These are phyloP conservation scores for Sclerotinia glacialis DNA, from an alignment of 2,329 filamentous ascomycete genomes.

Conservation along the genomic window DNA sequence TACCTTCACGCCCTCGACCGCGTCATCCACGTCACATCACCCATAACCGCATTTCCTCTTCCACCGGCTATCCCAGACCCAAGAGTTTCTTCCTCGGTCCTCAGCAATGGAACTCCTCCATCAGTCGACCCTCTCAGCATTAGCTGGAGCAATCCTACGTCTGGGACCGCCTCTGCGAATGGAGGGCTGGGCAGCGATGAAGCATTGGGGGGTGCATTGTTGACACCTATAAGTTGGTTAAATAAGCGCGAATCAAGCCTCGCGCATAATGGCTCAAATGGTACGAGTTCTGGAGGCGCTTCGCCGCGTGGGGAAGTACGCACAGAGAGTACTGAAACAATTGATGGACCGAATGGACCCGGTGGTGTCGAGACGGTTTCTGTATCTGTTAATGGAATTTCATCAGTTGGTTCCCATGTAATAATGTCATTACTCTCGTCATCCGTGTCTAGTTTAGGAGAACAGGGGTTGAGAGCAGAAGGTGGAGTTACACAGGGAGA, in stretches of 20 bases:
- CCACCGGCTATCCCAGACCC: constrained; percentile 62
- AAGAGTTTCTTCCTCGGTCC: constrained; percentile 49
- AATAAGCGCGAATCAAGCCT: constrained; percentile 41
- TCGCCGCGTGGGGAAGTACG: constrained; percentile 52
- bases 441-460: constrained; percentile 31
- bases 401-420: constrained; percentile 46
- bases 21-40: constrained; percentile 84
- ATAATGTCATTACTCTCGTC: constrained; percentile 34
- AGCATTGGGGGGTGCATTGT: constrained; percentile 79
- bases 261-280: constrained; percentile 18
- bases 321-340: constrained; percentile 75
- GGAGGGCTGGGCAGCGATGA: constrained; percentile 73
- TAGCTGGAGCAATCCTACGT: constrained; percentile 48
- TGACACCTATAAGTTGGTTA: constrained; percentile 95
- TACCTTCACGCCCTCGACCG: constrained; percentile 91
- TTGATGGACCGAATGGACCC: constrained; percentile 75
- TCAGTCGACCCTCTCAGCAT: constrained; percentile 42
- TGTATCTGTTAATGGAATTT: constrained; percentile 68
- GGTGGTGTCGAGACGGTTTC: constrained; percentile 79
- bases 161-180: constrained; percentile 36
- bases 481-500: constrained; percentile 76
- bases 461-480: constrained; percentile 37
- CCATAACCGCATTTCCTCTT: constrained; percentile 76
- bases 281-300: constrained; percentile 4
- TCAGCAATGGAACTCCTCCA: constrained; percentile 56